Evolutionary conservation across 768 basidiomycete species (phyloP), one percentile per base, ranked within the genome.

Genomic region (Cantharellus anzutake): DNA sequence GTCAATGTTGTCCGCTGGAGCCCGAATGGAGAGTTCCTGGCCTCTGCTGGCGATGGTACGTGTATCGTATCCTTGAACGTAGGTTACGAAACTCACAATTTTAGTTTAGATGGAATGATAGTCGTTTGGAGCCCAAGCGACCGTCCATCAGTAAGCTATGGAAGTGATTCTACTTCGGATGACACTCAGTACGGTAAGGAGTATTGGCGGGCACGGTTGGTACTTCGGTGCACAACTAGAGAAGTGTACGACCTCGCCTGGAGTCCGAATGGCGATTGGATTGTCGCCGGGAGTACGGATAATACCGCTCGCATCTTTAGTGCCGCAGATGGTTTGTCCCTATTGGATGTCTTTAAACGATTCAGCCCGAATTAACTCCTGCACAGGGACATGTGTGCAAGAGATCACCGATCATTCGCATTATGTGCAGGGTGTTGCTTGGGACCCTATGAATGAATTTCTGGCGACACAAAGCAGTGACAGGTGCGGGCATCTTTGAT

Each of bases 231-330:
- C 64, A 88, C 91, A 2, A 83, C 84, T 3, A 89, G 93, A 80
- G 91, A 98, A 69, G 91, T 98, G 3, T 99, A 99, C 69, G 96
- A 99, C 67, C 75, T 99, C 35, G 90, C 92, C 0, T 99, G 96
- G 96, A 91, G 88, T 64, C 96, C 96, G 0, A 84, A 85, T 16
- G 91, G 94, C 40, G 88, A 93, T 63, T 94, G 88, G 64, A 79
- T 99, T 60, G 78, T 99, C 50, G 84, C 91, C n/a, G 96, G 96
- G 3, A 91, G 89, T 68, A 98, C 94, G 4, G 96, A 99, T 70
- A 97, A 97, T 64, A 84, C 83, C 3, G 93, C 94, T 0, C 74
- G 89, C 55, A 82, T 97, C 42, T 93, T 86, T 70, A 76, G 81
- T 16, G 75, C 81, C 2, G 73, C 71, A 5, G 86, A 91, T 66